Percentiles rank a stretch among this genome's conserved stretches.
Evolutionary conservation across 2,329 filamentous ascomycete genomes (phyloP).

Genomic region (Helotiales sp.): DNA sequence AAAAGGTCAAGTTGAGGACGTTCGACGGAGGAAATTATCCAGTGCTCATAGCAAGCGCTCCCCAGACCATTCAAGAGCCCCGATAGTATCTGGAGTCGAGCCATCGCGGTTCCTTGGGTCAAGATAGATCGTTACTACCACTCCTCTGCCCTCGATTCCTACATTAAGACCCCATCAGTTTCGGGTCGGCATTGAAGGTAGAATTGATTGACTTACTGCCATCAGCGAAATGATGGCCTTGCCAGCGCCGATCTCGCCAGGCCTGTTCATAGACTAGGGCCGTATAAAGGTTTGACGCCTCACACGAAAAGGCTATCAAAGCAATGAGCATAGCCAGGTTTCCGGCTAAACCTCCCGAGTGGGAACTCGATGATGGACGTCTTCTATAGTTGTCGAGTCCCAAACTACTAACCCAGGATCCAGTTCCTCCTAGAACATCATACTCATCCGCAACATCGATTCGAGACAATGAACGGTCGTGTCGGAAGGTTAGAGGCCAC

Average conservation of each 20-base stretch:
- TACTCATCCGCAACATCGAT: conserved; percentile 8
- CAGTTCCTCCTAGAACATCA: conserved; percentile 12
- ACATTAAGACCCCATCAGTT: background rate
- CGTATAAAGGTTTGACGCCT: conserved; percentile 1
- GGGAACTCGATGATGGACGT: background rate
- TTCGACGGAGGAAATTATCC: too few relatives aligned
- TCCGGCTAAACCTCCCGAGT: conserved; percentile 25
- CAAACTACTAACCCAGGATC: conserved; percentile 20
- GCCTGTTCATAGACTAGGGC: conserved; percentile 15
- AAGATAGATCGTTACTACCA: conserved; percentile 27
- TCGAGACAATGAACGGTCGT: conserved; percentile 9
- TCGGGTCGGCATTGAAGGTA: background rate
- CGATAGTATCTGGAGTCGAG: conserved; percentile 20
- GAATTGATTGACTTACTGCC: conserved; percentile 21
- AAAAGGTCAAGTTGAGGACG: too few relatives aligned
- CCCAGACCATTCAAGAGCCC: conserved; percentile 18
- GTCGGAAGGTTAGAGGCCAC: conserved; percentile 18
- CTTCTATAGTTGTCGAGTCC: conserved; percentile 14
- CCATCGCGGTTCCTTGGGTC: conserved; percentile 28
- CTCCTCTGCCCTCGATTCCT: conserved; percentile 22
- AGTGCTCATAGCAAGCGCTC: background rate
- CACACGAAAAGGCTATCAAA: conserved; percentile 30
- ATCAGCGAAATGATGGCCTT: conserved; percentile 10
- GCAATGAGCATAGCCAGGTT: conserved; percentile 25
- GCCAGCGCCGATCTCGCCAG: conserved; percentile 21